Evolutionary conservation across 257 asterid genomes (phyloP), one percentile per base, ranked within the genome.

Genomic region (Avicennia marina): DNA sequence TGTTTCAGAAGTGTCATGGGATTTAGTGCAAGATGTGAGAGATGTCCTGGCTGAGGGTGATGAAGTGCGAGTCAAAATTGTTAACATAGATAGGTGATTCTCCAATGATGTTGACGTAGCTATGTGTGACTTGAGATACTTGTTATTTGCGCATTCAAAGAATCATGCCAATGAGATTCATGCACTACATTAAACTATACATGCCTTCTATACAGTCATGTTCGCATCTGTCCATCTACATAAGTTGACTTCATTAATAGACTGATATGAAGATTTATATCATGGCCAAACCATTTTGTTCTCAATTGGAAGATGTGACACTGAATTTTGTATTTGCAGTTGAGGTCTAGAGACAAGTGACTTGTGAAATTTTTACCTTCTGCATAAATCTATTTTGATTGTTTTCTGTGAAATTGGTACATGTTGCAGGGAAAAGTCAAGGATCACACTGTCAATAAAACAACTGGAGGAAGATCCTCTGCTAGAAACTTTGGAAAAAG

Each of bases 1-100:
- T 64, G 80, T 88, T 70, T 91, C 98, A 4, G 98, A 91, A 72
- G 95, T 91, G 33, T 91, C 98, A 2, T 91, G 98, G 98, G 98
- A 91, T 78, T 75, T 88, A 60, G 94, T 91, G 60, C 98, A 83
- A 53, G 97, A 91, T 40, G 87, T 72, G 13, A 81, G 95, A 58
- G 98, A 91, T 49, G 60, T 88, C 56, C 80, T 91, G 34, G 49
- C 81, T 0, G 95, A 76, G 75, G 95, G 95, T 31, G 96, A 91
- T 26, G 72, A 80, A 68, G 90, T 84, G 81, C 81, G 76, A 53
- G 97, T 84, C 63, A 91, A 88, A 78, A 50, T 88, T 56, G 55
- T 81, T 17, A 75, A 75, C 24, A 64, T 88, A 32, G 95, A 91
- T 67, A 80, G 95, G 98, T 91, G 66, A 74, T 67, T 73, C 58